Percentiles rank a stretch among this genome's conserved stretches.
Conservation (phyloP, 106 monocot species). For the Dioscorea zingiberensis region DNA sequence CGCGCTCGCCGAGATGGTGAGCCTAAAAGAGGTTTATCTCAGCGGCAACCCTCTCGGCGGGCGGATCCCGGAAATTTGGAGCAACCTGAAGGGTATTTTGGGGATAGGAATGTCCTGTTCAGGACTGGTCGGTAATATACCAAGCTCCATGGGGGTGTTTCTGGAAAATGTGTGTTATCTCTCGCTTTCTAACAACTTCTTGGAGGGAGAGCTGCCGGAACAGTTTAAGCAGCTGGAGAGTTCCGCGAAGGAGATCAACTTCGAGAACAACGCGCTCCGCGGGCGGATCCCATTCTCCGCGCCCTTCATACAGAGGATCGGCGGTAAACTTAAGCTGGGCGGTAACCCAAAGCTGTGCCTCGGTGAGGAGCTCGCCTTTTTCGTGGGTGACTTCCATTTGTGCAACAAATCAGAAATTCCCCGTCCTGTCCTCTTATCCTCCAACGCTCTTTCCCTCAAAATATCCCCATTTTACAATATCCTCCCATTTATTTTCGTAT, state of each 20-base stretch:
- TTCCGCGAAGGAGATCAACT: slow-evolving; percentile 52
- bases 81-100: slow-evolving; percentile 30
- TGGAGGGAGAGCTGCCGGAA: slow-evolving; percentile 49
- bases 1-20: slow-evolving; percentile 36
- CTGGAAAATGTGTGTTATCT: slow-evolving; percentile 44
- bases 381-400: slow-evolving; percentile 4
- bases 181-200: slow-evolving; percentile 42
- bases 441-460: not conserved
- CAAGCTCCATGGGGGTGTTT: slow-evolving; percentile 43
- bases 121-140: slow-evolving; percentile 49
- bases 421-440: slow-evolving; percentile 10
- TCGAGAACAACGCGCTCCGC: slow-evolving; percentile 44
- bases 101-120: slow-evolving; percentile 40
- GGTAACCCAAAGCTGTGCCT: slow-evolving; percentile 55
- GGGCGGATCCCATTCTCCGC: slow-evolving; percentile 73
- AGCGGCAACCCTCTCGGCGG: slow-evolving; percentile 62
- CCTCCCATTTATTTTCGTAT: too few relatives aligned
- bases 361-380: slow-evolving; percentile 6
- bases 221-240: slow-evolving; percentile 44
- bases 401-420: slow-evolving; percentile 40
- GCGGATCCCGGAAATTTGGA: slow-evolving; percentile 54
- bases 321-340: slow-evolving; percentile 55
- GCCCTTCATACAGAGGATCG: slow-evolving; percentile 28
- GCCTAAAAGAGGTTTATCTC: slow-evolving; percentile 46
- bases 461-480: not conserved